Evolutionary conservation across 148 eudicot species (phyloP), one percentile per base, ranked within the genome.

Genomic region (Amaranthus palmeri): DNA sequence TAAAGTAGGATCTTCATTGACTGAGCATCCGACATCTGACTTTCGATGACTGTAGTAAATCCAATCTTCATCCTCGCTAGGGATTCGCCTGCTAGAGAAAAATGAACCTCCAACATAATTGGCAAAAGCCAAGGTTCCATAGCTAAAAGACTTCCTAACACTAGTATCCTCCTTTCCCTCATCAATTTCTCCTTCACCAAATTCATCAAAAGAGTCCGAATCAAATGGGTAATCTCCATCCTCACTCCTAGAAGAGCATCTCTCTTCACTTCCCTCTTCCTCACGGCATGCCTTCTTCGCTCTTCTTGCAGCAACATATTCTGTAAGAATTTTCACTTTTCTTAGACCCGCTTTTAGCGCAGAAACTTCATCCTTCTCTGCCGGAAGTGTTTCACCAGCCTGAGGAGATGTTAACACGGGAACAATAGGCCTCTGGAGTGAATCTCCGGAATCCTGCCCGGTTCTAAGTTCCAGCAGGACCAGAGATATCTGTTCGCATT

Each of bases 271-370:
- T 46, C 86, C 78, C 54, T 83, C 90, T 44, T 91, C 97, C 79
- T 83, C 96, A 0, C 72, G 91, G 66, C 81, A 91, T 36, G 85
- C 88, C 73, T 91, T 93, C 70, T 91, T 93, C 53, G 88, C 85
- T 81, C 90, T 85, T 69, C 92, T 80, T 1, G 84, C 57, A 4
- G 97, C 86, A 7, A 93, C 96, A 64, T 82, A 93, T 50, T 91
- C 98, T 0, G 89, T 93, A 61, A 93, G 74, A 68, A 89, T 89
- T 68, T 86, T 93, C 3, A 93, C 98, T 72, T 89, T 93, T 62
- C 92, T 78, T 41, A 93, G 80, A 62, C 98, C 89, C 2, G 97
- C 97, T 80, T 93, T 91, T n/a, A 93, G 86, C 13, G 92, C 92
- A 74, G 98, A 93, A 72, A 85, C 83, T 72, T 93, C 98, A 54